phyloP scores from a whole-genome alignment of 768 basidiomycete species.

The Pleurotus tuoliensis region DNA sequence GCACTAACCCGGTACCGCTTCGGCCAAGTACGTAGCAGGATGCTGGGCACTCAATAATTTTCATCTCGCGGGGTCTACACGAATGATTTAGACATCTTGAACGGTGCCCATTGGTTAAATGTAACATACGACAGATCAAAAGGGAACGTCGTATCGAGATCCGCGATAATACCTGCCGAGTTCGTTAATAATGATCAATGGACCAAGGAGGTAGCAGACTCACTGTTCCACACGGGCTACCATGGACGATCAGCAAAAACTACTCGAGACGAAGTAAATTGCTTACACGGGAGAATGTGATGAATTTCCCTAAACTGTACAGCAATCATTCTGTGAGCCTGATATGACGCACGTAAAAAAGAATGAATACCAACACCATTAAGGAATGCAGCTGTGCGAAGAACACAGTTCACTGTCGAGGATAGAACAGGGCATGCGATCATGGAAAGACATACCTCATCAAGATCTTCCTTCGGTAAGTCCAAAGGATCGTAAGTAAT shows the following conservation, averaged over 20 bases:
- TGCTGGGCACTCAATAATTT: slow-evolving; percentile 52
- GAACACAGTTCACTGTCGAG: neutral
- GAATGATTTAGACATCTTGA: neutral
- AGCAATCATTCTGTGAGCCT: neutral
- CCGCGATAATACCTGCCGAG: slow-evolving; percentile 43
- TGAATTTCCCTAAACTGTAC: slow-evolving; percentile 41
- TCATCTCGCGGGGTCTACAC: slow-evolving; percentile 41
- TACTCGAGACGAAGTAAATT: neutral
- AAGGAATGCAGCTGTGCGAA: slow-evolving; percentile 47
- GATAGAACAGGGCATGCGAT: neutral
- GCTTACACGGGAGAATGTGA: slow-evolving; percentile 36
- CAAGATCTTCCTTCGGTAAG: slow-evolving; percentile 39
- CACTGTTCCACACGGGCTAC: slow-evolving; percentile 12
- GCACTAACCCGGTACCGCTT: slow-evolving; percentile 66
- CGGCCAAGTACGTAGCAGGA: slow-evolving; percentile 68
- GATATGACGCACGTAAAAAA: too few species aligned
- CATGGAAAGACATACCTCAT: slow-evolving; percentile 34
- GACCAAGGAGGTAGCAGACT: slow-evolving; percentile 13
- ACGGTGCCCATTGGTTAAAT: neutral
- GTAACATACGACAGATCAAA: slow-evolving; percentile 40
- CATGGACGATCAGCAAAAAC: neutral
- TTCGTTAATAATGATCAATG: slow-evolving; percentile 28
- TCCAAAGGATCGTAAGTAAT: slow-evolving; percentile 19
- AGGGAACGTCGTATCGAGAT: slow-evolving; percentile 42
- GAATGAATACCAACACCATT: slow-evolving; percentile 41